Evolutionary conservation across 2,329 filamentous ascomycete species (phyloP), one percentile per base, ranked within the genome.

Genomic region (Pseudogymnoascus verrucosus): DNA sequence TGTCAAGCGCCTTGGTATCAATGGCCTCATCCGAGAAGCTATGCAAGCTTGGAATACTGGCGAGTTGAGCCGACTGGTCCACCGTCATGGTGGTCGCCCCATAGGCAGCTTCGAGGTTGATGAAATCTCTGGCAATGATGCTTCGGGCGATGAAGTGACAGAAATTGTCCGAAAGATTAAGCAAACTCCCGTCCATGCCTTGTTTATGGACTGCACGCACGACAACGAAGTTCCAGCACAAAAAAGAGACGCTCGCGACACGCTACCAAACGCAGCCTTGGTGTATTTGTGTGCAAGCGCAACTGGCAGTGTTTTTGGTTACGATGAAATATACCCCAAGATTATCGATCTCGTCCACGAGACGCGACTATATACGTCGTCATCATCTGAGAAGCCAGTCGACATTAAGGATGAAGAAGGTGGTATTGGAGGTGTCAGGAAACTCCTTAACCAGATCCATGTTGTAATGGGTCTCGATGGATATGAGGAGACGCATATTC

Each of bases 141-240:
- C 66, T 61, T 67, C 67, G 16, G 70, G 66, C 54, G 63, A 64
- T 11, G 70, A 71, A 71, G 70, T 28, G 74, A 78, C 80, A 37
- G 89, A 93, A 70, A 84, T 90, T 16, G 82, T 96, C 68, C 89
- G 88, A 68, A 88, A 83, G 66, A 93, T 99, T 75, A 90, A 91
- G 68, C 88, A 89, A n/a, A 90, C 87, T 3, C 91, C 93, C 3
- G 89, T 98, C 0, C 93, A 96, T 68, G 95, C 93, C 0, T 79
- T 99, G 0, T 97, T 99, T 76, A 98, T 98, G 92, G 96, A 99
- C 74, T 99, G 96, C 76, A 99, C 96, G 0, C 95, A 99, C 75
- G 95, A 99, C 77, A 99, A 99, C 70, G 93, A 99, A 77, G 89
- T 91, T 1, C 95, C 95, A 0, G 91, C 93, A 0, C 93, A 99